These are phyloP conservation scores for Vaccinium macrocarpon DNA, from an alignment of 148 eudicot species.

Conservation along the genomic window DNA sequence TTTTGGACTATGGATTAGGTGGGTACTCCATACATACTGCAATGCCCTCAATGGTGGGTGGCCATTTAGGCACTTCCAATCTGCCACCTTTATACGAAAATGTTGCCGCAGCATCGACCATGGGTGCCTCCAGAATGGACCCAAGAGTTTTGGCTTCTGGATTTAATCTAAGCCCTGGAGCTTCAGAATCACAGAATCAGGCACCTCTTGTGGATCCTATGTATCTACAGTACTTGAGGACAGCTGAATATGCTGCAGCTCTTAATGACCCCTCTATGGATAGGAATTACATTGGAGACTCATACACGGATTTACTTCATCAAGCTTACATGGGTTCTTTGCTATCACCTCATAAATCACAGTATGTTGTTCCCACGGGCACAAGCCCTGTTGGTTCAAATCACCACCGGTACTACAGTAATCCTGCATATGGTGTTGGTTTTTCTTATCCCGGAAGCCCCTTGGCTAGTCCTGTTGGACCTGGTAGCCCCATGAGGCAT, in stretches of 20 bases:
- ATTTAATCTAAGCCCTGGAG: slow-evolving; percentile 35
- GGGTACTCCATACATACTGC: slow-evolving; percentile 69
- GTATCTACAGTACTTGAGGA: slow-evolving; percentile 78
- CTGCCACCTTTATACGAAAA: slow-evolving; percentile 79
- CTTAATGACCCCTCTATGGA: slow-evolving; percentile 68
- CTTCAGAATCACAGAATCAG: slow-evolving; percentile 47
- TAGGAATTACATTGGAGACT: slow-evolving; percentile 50
- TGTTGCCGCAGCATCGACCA: slow-evolving; percentile 68
- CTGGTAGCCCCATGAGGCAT: slow-evolving; percentile 85
- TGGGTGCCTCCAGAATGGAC: slow-evolving; percentile 63
- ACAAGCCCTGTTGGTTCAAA: slow-evolving; percentile 52
- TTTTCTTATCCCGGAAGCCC: slow-evolving; percentile 93
- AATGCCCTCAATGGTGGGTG: slow-evolving; percentile 55
- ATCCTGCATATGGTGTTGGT: slow-evolving; percentile 70
- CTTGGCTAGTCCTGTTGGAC: slow-evolving; percentile 67
- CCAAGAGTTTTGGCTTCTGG: slow-evolving; percentile 48
- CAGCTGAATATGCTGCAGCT: slow-evolving; percentile 76
- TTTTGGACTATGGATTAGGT: slow-evolving; percentile 51
- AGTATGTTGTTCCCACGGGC: slow-evolving; percentile 52
- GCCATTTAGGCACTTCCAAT: slow-evolving; percentile 58
- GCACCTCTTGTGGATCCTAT: slow-evolving; percentile 65
- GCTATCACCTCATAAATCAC: slow-evolving; percentile 79
- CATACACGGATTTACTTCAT: slow-evolving; percentile 65
- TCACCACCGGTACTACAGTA: slow-evolving; percentile 74
- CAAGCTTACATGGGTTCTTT: slow-evolving; percentile 72